Evolutionary conservation across 2,329 filamentous ascomycete genomes (phyloP).

Genomic region (Cytospora schulzeri): DNA sequence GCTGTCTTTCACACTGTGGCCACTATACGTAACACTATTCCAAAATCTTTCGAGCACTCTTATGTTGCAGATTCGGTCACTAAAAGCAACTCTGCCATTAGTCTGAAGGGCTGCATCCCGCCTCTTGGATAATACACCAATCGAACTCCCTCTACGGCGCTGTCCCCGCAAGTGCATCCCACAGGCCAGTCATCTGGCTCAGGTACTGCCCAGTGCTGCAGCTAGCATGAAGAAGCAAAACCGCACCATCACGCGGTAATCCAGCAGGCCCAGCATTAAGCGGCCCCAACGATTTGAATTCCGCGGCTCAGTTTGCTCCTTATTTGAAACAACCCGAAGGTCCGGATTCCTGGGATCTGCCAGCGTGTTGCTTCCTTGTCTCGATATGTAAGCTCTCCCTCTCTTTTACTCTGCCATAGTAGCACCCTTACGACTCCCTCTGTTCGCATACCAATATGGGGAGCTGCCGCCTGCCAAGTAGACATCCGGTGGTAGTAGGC

Average conservation of each 20-base stretch:
- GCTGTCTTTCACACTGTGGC: neutral
- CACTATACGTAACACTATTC: neutral
- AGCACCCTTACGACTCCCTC: neutral
- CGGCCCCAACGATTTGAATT: neutral
- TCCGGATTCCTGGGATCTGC: neutral
- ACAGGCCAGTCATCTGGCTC: neutral
- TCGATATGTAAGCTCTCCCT: neutral
- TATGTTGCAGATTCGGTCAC: neutral
- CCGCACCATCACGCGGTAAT: neutral
- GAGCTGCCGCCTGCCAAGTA: neutral
- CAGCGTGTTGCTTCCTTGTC: neutral
- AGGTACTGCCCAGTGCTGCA: neutral
- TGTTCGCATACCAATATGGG: neutral
- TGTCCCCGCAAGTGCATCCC: neutral
- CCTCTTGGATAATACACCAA: neutral
- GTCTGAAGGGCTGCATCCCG: neutral
- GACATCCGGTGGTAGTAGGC: too few relatives aligned
- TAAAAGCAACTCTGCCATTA: neutral
- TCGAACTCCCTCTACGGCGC: neutral
- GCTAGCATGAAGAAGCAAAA: neutral
- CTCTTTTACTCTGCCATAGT: neutral
- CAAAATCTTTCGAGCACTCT: neutral
- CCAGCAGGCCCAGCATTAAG: neutral
- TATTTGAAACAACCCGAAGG: slow-evolving; percentile 2
- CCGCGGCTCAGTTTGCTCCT: neutral